Percentiles rank a stretch among this genome's conserved stretches.
These are phyloP conservation scores for Corymbia citriodora DNA, from an alignment of 441 rosid genomes.

Conservation along the genomic window DNA sequence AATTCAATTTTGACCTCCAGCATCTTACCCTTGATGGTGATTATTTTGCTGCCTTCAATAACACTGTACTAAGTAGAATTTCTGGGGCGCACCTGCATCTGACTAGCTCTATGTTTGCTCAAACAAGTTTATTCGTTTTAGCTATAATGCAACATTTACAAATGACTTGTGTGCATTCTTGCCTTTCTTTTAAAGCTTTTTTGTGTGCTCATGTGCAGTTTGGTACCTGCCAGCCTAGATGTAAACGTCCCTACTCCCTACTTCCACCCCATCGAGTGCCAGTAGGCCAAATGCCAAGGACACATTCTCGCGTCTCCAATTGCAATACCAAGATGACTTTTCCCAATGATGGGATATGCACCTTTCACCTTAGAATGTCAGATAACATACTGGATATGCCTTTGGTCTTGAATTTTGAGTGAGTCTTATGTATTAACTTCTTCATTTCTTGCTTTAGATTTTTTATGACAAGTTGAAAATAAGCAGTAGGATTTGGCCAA, in stretches of 20 bases:
- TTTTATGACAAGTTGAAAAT: neutral
- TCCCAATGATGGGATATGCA: conserved; percentile 96
- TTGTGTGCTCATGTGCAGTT: neutral
- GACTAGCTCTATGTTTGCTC: conserved; percentile 72
- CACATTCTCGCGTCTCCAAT: conserved; percentile 40
- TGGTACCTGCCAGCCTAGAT: neutral
- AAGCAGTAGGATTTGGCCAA: neutral
- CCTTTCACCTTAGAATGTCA: conserved; percentile 94
- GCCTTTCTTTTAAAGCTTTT: conserved; percentile 2
- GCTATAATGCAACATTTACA: conserved; percentile 90
- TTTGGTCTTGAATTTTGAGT: neutral
- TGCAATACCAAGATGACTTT: conserved; percentile 95
- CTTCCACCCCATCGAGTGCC: neutral
- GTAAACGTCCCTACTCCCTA: neutral
- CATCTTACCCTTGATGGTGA: conserved; percentile 88
- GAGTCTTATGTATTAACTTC: neutral
- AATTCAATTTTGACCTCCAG: conserved; percentile 94
- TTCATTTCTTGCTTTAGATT: neutral
- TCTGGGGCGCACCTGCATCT: conserved; percentile 91
- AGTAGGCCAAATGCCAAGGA: neutral
- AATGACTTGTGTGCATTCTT: conserved; percentile 94
- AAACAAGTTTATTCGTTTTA: conserved; percentile 91
- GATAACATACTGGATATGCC: conserved; percentile 20
- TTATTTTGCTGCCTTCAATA: conserved; percentile 94
- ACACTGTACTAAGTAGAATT: conserved; percentile 81